A percentile compares a stretch with the other conserved stretches of the same genome.
phyloP scores from a whole-genome alignment of 1,284 basidiomycete genomes.

The Ganoderma lucidum region DNA sequence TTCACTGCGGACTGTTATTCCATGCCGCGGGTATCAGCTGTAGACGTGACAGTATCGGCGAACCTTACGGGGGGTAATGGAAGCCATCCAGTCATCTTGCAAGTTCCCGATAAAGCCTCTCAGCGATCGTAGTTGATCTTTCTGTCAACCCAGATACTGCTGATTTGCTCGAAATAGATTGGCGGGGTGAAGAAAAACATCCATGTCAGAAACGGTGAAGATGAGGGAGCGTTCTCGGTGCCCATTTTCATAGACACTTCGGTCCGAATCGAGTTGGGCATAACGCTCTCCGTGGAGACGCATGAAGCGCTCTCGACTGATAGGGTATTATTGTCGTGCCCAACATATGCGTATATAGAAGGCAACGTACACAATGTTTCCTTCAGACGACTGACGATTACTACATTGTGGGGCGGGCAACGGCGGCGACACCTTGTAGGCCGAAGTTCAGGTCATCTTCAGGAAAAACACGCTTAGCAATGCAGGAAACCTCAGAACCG shows the following conservation, averaged over 20 bases:
- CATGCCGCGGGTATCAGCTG: not conserved
- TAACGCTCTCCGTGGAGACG: slow-evolving; percentile 35
- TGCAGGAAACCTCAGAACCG: not conserved
- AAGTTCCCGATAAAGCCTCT: slow-evolving; percentile 34
- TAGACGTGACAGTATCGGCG: not conserved
- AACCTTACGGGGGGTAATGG: slow-evolving; percentile 40
- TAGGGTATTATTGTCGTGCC: not conserved
- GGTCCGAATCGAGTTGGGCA: slow-evolving; percentile 34
- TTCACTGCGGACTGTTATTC: slow-evolving; percentile 46
- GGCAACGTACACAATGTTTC: not conserved
- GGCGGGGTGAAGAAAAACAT: slow-evolving; percentile 37
- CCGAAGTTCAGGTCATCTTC: not conserved
- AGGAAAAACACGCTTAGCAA: not conserved
- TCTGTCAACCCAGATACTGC: slow-evolving; percentile 37
- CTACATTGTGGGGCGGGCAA: slow-evolving; percentile 1
- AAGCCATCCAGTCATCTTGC: slow-evolving; percentile 38
- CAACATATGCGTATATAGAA: too few species aligned
- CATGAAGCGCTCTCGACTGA: slow-evolving; percentile 24
- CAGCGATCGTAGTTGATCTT: slow-evolving; percentile 37
- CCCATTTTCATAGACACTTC: slow-evolving; percentile 23
- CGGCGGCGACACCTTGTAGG: not conserved
- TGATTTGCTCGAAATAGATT: slow-evolving; percentile 35
- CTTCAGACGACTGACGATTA: slow-evolving; percentile 6
- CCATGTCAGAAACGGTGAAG: slow-evolving; percentile 33
- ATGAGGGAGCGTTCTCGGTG: slow-evolving; percentile 19